Evolutionary conservation across 345 rosid species (phyloP), one percentile per base, ranked within the genome.

Genomic region (Dovyalis caffra): DNA sequence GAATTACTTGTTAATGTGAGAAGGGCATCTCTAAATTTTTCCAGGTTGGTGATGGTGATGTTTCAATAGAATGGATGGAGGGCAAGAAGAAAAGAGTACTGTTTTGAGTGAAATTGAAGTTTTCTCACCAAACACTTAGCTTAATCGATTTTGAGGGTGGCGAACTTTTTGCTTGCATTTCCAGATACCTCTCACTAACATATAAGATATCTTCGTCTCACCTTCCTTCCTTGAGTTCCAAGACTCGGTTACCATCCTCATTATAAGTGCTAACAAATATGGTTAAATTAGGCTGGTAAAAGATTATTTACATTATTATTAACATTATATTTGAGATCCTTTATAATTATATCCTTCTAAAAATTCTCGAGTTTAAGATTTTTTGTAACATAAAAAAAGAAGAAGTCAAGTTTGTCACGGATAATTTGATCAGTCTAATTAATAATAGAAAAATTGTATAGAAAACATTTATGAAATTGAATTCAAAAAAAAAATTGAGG

Each of bases 221-320:
- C 85, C 91, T 80, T 85, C 89, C 89, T 81, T 73, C 3, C 91
- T 86, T 88, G 74, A 68, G 28, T 31, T 61, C 70, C 14, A 86
- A 84, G 89, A 40, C 72, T 80, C 68, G 43, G 68, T 62, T 70
- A 29, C 21, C 10, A 26, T 6, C 23, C 25, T 21, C 45, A 12
- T 53, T 20, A n/a, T 1, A 9, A n/a, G 15, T n/a, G 61, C 25
- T 20, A 21, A 29, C 0, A 31, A 21, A 34, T 56, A 33, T 21
- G 1, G n/a, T n/a, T n/a, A n/a, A n/a, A n/a, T n/a, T n/a, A n/a
- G n/a, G 35, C 51, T 21, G 35, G 20, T 60, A 38, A 43, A 14
- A 70, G 26, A 70, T 15, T 15, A 26, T 25, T n/a, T 51, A 21
- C 4, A 51, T 51, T 21, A 7, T 51, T 38, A 8, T 37, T 37